Percentiles rank a stretch among this genome's conserved stretches.
phyloP scores from a whole-genome alignment of 352 stramenopile species.

The Phytophthora agathidicida region DNA sequence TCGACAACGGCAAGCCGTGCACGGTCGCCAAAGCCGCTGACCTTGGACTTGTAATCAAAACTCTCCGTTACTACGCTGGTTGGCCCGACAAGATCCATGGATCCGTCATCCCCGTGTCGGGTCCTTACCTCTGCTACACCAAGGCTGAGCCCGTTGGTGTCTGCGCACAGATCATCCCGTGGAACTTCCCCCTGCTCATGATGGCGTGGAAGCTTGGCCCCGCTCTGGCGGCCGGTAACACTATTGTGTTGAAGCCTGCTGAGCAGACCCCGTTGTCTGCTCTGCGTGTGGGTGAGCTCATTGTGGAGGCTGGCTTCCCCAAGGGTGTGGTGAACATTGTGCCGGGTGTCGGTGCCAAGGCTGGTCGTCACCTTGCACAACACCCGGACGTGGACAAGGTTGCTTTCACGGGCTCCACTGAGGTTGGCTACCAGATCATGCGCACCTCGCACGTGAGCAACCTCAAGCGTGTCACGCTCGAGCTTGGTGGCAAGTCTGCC shows the following conservation, averaged over 20 bases:
- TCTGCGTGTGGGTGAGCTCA: too few relatives aligned
- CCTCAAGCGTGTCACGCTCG: conserved; percentile 75
- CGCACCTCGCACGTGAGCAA: too few relatives aligned
- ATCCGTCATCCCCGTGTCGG: conserved; percentile 62
- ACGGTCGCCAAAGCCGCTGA: conserved; percentile 86
- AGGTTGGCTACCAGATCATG: too few relatives aligned
- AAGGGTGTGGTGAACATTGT: conserved; percentile 85
- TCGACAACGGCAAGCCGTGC: conserved; percentile 95
- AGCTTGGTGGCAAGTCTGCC: conserved; percentile 75
- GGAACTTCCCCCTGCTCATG: conserved; percentile 93
- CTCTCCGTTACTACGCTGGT: conserved; percentile 93
- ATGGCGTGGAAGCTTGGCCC: conserved; percentile 93
- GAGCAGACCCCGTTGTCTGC: too few relatives aligned
- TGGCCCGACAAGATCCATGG: conserved; percentile 86
- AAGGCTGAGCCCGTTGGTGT: conserved; percentile 88
- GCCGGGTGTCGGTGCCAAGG: conserved; percentile 49
- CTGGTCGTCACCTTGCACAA: conserved; percentile 37
- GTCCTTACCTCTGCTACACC: conserved; percentile 57
- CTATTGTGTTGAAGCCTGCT: too few relatives aligned
- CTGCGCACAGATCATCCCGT: conserved; percentile 46
- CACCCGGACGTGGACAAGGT: too few relatives aligned
- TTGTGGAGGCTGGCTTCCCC: conserved; percentile 77
- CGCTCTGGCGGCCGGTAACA: too few relatives aligned
- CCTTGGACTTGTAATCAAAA: conserved; percentile 71
- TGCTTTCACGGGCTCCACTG: too few relatives aligned